Evolutionary conservation across 2,329 filamentous ascomycete genomes (phyloP), one percentile per base, ranked within the genome.

Genomic region (Beauveria scarabaeidicola): DNA sequence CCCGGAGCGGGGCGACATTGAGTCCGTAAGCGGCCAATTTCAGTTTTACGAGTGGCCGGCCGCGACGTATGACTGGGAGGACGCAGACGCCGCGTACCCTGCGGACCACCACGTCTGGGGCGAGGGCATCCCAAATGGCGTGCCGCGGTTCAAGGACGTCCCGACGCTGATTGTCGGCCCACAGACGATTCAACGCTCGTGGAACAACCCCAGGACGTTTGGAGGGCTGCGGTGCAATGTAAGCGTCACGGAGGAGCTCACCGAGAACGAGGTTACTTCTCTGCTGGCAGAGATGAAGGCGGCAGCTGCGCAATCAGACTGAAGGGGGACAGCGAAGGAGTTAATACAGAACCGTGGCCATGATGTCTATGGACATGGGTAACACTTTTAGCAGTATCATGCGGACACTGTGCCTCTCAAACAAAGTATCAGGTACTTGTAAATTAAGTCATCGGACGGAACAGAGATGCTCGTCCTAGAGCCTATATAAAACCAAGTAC

Each of bases 221-320:
- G 48, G 56, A 2, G 56, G 47, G 11, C 38, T 52, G 23, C 47
- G 21, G 40, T 44, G 47, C 40, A 43, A 51, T 17, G 47, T 58
- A 7, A 52, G 17, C 13, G 27, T 58, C 25, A 58, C 47, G 13
- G 56, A 52, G 3, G 56, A 58, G 40, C 47, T 58, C 23, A 19
- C 8, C 1, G 40, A 52, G n/a, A 48, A 58, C 5, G 48, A 58
- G 48, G 47, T 58, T 7, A 40, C 19, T 4, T 58, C 56, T 46
- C 27, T 58, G 56, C 47, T 58, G 56, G 56, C 56, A 48, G 56
- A 58, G 48, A 58, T 58, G 56, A 58, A 52, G 48, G 47, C 27
- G 13, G 56, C 56, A 7, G 27, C 46, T 19, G 21, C 23, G 23
- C 25, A 48, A 10, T 27, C 32, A 17, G 47, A 44, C 9, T 21